phyloP scores from a whole-genome alignment of 805 yeast species.

The Danielia oregonensis region DNA sequence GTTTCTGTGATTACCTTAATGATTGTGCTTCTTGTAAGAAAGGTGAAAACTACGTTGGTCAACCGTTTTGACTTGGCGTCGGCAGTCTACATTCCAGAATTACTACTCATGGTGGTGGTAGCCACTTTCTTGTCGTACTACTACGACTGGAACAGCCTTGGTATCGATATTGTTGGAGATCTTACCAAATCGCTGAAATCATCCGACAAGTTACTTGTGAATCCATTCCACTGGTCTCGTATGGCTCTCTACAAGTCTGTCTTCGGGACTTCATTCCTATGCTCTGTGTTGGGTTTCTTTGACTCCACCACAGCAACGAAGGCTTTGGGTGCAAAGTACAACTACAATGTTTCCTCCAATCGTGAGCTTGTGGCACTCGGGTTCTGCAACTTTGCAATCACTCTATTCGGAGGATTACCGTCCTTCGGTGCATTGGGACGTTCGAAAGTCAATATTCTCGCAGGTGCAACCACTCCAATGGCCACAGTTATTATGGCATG shows the following conservation, averaged over 20 bases:
- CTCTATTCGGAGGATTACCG: constrained; percentile 31
- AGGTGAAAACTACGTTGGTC: constrained; percentile 16
- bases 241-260: constrained; percentile 21
- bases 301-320: constrained; percentile 35
- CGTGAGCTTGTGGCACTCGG: constrained; percentile 34
- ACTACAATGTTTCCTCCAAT: constrained; percentile 30
- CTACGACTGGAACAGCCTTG: constrained; percentile 22
- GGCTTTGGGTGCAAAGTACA: constrained; percentile 28
- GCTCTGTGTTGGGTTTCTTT: constrained; percentile 31
- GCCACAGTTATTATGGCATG: constrained; percentile 33
- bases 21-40: constrained; percentile 20
- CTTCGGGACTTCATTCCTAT: constrained; percentile 28
- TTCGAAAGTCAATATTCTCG: constrained; percentile 23
- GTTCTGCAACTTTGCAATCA: constrained; percentile 22
- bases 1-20: constrained; percentile 21
- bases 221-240: constrained; percentile 21
- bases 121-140: constrained; percentile 25
- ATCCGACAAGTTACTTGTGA: constrained; percentile 7
- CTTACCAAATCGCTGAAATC: constrained; percentile 12
- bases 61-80: constrained; percentile 12
- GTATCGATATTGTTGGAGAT: constrained; percentile 30
- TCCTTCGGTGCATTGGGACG: constrained; percentile 36
- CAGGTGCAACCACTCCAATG: constrained; percentile 50
- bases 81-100: constrained; percentile 30
- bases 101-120: constrained; percentile 27